phyloP scores from a whole-genome alignment of 768 basidiomycete species.

The Agrocybe praecox region DNA sequence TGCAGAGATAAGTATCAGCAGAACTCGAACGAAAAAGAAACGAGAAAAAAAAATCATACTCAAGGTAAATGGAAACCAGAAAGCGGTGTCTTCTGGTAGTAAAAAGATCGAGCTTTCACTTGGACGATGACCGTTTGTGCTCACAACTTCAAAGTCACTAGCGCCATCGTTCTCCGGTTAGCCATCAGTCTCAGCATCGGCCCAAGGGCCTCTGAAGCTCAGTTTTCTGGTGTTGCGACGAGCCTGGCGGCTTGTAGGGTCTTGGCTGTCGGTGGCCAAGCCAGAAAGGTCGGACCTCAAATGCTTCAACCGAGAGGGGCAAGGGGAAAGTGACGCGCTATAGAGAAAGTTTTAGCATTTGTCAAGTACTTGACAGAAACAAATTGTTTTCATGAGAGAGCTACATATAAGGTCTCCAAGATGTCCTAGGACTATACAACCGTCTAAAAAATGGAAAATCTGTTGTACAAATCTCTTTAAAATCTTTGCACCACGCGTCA shows the following conservation, averaged over 20 bases:
- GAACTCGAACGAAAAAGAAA: constrained; percentile 2
- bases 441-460: too few relatives aligned
- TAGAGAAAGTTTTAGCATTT: too few relatives aligned
- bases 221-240: constrained; percentile 56
- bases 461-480: too few relatives aligned
- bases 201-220: constrained; percentile 73
- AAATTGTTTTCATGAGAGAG: too few relatives aligned
- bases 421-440: too few relatives aligned
- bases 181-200: constrained; percentile 73
- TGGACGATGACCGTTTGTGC: constrained; percentile 78
- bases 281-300: constrained; percentile 58
- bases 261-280: constrained; percentile 44
- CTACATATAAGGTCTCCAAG: too few relatives aligned
- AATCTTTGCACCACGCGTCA: too few relatives aligned
- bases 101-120: constrained; percentile 89
- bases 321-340: too few relatives aligned
- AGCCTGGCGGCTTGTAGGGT: constrained; percentile 63
- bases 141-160: constrained; percentile 81
- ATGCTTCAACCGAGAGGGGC: constrained; percentile 68
- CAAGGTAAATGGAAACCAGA: constrained; percentile 93
- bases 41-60: constrained; percentile 61
- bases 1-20: constrained; percentile 29
- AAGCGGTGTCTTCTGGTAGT: constrained; percentile 87
- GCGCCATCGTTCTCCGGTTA: constrained; percentile 77
- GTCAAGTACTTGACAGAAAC: too few relatives aligned